phyloP scores from a whole-genome alignment of 371 early-diverging fungal genomes.

The Syncephalis plumigaleata region DNA sequence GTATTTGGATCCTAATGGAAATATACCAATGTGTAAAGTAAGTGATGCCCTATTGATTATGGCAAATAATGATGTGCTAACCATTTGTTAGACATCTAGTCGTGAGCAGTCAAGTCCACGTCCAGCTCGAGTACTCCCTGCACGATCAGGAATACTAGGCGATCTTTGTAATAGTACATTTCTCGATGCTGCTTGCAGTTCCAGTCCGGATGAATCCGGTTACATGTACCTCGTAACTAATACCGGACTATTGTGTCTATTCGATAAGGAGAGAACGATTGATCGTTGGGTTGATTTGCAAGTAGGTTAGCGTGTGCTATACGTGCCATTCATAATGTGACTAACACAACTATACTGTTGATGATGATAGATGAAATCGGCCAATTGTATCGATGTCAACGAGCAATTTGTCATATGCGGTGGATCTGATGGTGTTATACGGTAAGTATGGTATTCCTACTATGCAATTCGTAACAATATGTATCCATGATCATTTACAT shows the following conservation, averaged over 20 bases:
- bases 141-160: constrained; percentile 46
- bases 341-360: neutral
- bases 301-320: constrained; percentile 14
- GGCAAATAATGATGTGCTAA: no score
- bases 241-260: constrained; percentile 44
- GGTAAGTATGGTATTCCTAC: constrained; percentile 16
- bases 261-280: constrained; percentile 40
- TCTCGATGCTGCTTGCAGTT: constrained; percentile 42
- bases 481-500: neutral
- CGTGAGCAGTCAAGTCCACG: constrained; percentile 13
- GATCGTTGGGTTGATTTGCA: constrained; percentile 70
- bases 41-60: no score
- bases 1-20: constrained; percentile 34
- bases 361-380: constrained; percentile 25
- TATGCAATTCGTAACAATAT: neutral
- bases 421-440: constrained; percentile 45
- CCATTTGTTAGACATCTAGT: neutral
- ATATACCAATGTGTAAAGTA: constrained; percentile 3
- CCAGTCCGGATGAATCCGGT: constrained; percentile 15
- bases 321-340: neutral
- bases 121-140: constrained; percentile 32
- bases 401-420: constrained; percentile 49
- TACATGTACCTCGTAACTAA: constrained; percentile 49
- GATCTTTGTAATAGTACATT: constrained; percentile 51
- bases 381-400: constrained; percentile 42